A percentile compares a stretch with the other conserved stretches of the same genome.
phyloP scores from a whole-genome alignment of 306 rosid genomes.

The Prunus campanulata region DNA sequence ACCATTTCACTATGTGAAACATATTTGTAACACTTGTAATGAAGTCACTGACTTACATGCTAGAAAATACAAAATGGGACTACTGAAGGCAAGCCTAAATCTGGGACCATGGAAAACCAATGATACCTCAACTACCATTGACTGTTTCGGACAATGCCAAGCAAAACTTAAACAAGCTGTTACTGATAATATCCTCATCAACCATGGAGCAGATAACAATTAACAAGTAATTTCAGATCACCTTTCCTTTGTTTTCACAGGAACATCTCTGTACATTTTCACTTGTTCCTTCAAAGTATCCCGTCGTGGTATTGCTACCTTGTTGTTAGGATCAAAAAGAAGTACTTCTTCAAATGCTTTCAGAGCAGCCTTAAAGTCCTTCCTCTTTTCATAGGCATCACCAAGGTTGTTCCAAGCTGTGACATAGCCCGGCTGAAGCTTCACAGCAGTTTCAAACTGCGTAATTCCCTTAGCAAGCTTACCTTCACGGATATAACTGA shows the following conservation, averaged over 20 bases:
- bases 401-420: constrained; percentile 99
- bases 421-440: constrained; percentile 92
- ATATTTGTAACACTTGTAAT: not conserved
- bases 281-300: constrained; percentile 63
- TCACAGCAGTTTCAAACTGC: constrained; percentile 85
- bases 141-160: constrained; percentile 5
- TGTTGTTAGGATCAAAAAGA: constrained; percentile 91
- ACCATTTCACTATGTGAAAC: not conserved
- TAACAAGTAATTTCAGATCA: constrained; percentile 18
- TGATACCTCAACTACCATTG: constrained; percentile 10
- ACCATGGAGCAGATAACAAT: not conserved
- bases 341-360: constrained; percentile 94
- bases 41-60: constrained; percentile 6
- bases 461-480: constrained; percentile 85
- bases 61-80: constrained; percentile 7
- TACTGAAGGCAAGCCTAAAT: not conserved
- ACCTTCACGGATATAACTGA: constrained; percentile 75
- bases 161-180: constrained; percentile 14
- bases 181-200: not conserved
- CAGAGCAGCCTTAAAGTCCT: constrained; percentile 68
- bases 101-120: not conserved
- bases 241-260: constrained; percentile 64
- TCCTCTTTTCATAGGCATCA: constrained; percentile 82
- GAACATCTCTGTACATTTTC: constrained; percentile 62
- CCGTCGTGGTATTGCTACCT: constrained; percentile 80